Conservation (phyloP, 495 filamentous ascomycete genomes). For the Hyaloscypha finlandica region DNA sequence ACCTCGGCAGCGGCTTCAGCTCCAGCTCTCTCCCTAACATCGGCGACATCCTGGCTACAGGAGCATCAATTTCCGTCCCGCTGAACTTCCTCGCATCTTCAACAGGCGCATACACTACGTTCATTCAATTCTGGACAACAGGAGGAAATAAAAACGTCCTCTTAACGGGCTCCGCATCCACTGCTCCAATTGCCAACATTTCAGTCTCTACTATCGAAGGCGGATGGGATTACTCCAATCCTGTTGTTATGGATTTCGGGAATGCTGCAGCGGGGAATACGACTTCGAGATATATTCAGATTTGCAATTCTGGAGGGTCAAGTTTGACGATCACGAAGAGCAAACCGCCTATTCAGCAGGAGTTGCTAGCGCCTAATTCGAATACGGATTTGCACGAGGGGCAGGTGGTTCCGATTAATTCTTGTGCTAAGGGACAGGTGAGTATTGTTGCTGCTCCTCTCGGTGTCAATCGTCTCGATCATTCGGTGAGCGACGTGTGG, state of each 20-base stretch:
- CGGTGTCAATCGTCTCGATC: slow-evolving; percentile 18
- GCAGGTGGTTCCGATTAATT: slow-evolving; percentile 22
- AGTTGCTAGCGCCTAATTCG: slow-evolving; percentile 23
- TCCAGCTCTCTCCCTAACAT: slow-evolving; percentile 35
- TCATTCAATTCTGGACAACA: slow-evolving; percentile 36
- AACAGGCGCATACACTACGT: slow-evolving; percentile 34
- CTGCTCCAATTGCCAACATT: slow-evolving; percentile 37
- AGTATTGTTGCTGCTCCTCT: slow-evolving; percentile 22
- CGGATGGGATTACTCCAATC: slow-evolving; percentile 30
- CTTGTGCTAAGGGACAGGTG: slow-evolving; percentile 22
- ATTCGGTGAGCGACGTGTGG: slow-evolving; percentile 25
- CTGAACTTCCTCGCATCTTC: slow-evolving; percentile 32
- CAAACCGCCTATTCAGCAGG: slow-evolving; percentile 28
- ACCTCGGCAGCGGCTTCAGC: slow-evolving; percentile 35
- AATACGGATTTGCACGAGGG: slow-evolving; percentile 24
- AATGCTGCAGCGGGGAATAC: slow-evolving; percentile 34
- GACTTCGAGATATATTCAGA: slow-evolving; percentile 29
- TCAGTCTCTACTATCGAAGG: slow-evolving; percentile 35
- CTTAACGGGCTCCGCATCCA: slow-evolving; percentile 30
- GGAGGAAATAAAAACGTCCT: slow-evolving; percentile 36
- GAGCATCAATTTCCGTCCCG: slow-evolving; percentile 34
- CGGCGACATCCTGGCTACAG: slow-evolving; percentile 30
- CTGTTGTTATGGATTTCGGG: slow-evolving; percentile 37
- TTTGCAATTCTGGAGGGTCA: slow-evolving; percentile 38
- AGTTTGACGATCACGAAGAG: slow-evolving; percentile 38